Evolutionary conservation across 2,329 filamentous ascomycete genomes (phyloP).

Genomic region (Paraphaeosphaeria minitans): DNA sequence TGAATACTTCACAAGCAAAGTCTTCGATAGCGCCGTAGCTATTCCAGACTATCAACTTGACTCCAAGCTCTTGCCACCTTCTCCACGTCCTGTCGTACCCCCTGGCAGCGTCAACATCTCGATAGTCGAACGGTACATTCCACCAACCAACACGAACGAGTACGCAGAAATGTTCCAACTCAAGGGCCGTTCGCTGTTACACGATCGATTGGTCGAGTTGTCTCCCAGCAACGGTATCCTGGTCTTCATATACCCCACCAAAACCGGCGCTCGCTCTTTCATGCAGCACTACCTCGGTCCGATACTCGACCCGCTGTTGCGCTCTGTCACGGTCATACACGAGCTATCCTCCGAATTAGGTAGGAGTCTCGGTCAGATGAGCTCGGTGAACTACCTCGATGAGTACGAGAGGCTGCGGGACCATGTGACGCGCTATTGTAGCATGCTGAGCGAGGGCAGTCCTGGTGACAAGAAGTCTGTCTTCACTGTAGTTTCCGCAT

Average conservation of each 20-base stretch:
- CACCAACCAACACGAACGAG: slow-evolving; percentile 63
- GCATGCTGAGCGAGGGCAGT: slow-evolving; percentile 36
- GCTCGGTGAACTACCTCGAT: slow-evolving; percentile 59
- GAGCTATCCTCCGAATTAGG: slow-evolving; percentile 63
- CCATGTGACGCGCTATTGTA: slow-evolving; percentile 37
- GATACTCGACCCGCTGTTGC: slow-evolving; percentile 64
- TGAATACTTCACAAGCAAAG: slow-evolving; percentile 66
- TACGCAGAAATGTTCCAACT: slow-evolving; percentile 63
- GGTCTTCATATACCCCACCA: slow-evolving; percentile 67
- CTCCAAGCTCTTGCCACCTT: slow-evolving; percentile 55
- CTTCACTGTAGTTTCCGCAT: slow-evolving; percentile 56
- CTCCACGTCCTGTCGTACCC: slow-evolving; percentile 63
- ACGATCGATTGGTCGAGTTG: slow-evolving; percentile 65
- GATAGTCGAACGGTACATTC: slow-evolving; percentile 69
- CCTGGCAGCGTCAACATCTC: slow-evolving; percentile 65
- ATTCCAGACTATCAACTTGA: slow-evolving; percentile 64
- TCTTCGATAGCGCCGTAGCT: slow-evolving; percentile 66
- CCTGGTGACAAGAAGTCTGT: slow-evolving; percentile 36
- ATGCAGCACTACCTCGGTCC: slow-evolving; percentile 64
- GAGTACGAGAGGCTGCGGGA: slow-evolving; percentile 58
- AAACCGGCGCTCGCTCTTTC: slow-evolving; percentile 62
- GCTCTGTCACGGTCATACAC: slow-evolving; percentile 63
- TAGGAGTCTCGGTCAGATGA: slow-evolving; percentile 59
- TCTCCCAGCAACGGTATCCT: slow-evolving; percentile 62
- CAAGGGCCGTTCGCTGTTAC: slow-evolving; percentile 59